A percentile compares a stretch with the other conserved stretches of the same genome.
These are phyloP conservation scores for Simmondsia chinensis DNA, from an alignment of 148 eudicot species.

Conservation along the genomic window DNA sequence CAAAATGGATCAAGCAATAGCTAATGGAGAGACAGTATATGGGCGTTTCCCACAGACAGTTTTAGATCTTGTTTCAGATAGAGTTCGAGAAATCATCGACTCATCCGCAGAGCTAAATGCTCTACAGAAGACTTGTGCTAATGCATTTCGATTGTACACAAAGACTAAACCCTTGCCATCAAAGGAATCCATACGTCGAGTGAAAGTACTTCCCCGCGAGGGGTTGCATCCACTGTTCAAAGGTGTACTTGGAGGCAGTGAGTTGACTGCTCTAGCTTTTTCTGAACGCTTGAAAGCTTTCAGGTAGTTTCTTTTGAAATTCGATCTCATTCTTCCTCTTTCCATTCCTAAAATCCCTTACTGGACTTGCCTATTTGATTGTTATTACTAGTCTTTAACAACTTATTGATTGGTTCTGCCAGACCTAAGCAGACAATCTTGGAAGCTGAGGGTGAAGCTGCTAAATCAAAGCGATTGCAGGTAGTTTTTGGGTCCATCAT, in stretches of 20 bases:
- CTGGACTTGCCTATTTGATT: background rate
- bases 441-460: conserved; percentile 89
- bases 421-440: conserved; percentile 95
- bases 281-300: conserved; percentile 80
- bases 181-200: conserved; percentile 79
- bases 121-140: conserved; percentile 41
- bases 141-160: conserved; percentile 59
- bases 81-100: conserved; percentile 70
- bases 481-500: conserved; percentile 19
- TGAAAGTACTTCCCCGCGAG: conserved; percentile 65
- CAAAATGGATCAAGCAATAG: conserved; percentile 55
- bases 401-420: conserved; percentile 12
- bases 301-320: conserved; percentile 31
- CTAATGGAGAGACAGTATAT: conserved; percentile 72
- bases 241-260: conserved; percentile 45
- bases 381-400: conserved; percentile 3
- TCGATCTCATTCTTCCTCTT: background rate
- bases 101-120: conserved; percentile 58
- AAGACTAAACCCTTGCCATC: conserved; percentile 70
- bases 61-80: conserved; percentile 74
- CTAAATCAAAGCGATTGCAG: conserved; percentile 47
- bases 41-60: conserved; percentile 89
- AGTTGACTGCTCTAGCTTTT: conserved; percentile 74
- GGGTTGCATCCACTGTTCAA: conserved; percentile 93
- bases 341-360: background rate